phyloP scores from a whole-genome alignment of 2,329 filamentous ascomycete genomes.

The Fusarium hostae region DNA sequence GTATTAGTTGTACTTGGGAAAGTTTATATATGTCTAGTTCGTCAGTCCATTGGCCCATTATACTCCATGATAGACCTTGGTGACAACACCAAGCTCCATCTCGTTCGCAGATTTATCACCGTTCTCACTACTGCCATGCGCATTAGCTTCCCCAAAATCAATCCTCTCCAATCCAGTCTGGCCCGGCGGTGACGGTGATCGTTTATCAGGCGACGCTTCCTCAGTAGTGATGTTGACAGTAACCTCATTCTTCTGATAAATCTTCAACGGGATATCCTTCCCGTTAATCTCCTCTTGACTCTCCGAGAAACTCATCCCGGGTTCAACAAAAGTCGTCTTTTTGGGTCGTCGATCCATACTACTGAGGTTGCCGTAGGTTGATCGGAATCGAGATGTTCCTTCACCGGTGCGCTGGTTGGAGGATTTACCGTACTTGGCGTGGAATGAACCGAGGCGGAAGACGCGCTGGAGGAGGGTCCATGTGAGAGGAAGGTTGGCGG shows the following conservation, averaged over 20 bases:
- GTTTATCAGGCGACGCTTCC: neutral
- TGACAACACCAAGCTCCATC: conserved; percentile 41
- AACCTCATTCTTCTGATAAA: conserved; percentile 52
- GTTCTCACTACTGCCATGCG: conserved; percentile 3
- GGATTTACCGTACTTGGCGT: conserved; percentile 42
- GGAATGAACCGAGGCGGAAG: conserved; percentile 48
- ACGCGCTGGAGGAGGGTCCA: conserved; percentile 56
- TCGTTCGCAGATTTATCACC: conserved; percentile 28
- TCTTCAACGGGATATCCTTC: conserved; percentile 49
- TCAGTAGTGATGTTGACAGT: conserved; percentile 43
- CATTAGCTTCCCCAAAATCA: neutral
- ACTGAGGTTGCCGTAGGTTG: conserved; percentile 39
- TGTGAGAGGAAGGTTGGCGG: conserved; percentile 56
- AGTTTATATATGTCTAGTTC: neutral
- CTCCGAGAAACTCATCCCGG: conserved; percentile 41
- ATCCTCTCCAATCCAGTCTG: neutral
- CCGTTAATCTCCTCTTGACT: conserved; percentile 54
- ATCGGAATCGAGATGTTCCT: conserved; percentile 36
- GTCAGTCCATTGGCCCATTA: neutral
- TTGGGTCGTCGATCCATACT: conserved; percentile 30
- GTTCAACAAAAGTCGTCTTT: conserved; percentile 13
- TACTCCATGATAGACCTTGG: conserved; percentile 42
- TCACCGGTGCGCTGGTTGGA: conserved; percentile 41
- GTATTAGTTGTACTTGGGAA: neutral
- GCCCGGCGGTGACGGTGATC: neutral